These are phyloP conservation scores for Oldenlandia corymbosa DNA, from an alignment of 257 asterid species.

Conservation along the genomic window DNA sequence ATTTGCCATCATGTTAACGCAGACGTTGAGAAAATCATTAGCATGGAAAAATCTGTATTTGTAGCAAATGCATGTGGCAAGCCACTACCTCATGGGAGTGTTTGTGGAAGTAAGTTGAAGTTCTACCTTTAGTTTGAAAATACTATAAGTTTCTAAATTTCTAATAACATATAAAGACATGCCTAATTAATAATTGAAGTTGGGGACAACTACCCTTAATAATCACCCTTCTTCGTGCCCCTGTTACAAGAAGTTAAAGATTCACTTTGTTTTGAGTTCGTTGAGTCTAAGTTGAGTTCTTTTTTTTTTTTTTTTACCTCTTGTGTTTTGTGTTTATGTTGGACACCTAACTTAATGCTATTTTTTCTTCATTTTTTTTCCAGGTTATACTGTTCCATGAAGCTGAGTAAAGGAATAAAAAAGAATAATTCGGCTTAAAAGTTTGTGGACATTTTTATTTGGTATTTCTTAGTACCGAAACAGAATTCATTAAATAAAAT, in stretches of 20 bases:
- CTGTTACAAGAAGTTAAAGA: too few species aligned
- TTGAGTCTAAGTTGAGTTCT: too few species aligned
- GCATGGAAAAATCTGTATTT: constrained; percentile 53
- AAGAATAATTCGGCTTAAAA: neutral
- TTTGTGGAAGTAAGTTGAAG: constrained; percentile 46
- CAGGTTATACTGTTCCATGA: constrained; percentile 41
- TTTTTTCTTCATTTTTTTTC: constrained; percentile 8
- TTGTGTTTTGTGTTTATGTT: too few species aligned
- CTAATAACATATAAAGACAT: too few species aligned
- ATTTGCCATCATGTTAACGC: constrained; percentile 36
- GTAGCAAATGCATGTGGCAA: constrained; percentile 46
- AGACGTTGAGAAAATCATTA: constrained; percentile 35
- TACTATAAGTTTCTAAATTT: neutral
- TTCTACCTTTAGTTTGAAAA: neutral
- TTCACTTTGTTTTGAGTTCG: too few species aligned
- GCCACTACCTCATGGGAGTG: constrained; percentile 42
- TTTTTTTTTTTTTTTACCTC: neutral
- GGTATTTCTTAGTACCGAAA: too few species aligned
- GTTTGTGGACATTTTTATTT: too few species aligned
- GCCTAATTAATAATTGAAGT: too few species aligned
- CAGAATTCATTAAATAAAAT: too few species aligned
- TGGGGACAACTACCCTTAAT: too few species aligned
- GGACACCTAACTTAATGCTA: neutral
- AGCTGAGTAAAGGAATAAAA: neutral
- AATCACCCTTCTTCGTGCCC: too few species aligned